Evolutionary conservation across 1,139 yeast genomes (phyloP).

Genomic region (Casaregolazyma suthepensis): DNA sequence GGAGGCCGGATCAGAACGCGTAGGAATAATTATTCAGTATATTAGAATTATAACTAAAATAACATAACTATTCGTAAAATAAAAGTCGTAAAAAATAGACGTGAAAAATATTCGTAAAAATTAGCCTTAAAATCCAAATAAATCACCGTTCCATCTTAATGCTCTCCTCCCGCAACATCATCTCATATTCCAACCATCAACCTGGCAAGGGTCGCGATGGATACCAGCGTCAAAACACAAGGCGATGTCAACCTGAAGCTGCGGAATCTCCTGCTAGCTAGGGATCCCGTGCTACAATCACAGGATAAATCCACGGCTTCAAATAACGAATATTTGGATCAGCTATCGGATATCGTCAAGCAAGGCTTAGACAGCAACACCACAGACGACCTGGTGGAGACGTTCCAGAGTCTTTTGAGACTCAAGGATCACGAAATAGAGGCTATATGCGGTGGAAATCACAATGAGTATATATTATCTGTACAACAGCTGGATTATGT

Average conservation of each 20-base stretch:
- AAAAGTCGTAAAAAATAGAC: too few relatives aligned
- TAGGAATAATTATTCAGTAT: too few relatives aligned
- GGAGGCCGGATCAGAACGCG: not conserved
- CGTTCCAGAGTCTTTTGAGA: constrained; percentile 51
- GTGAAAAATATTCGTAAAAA: too few relatives aligned
- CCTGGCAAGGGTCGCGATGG: not conserved
- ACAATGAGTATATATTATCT: constrained; percentile 45
- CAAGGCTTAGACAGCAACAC: constrained; percentile 55
- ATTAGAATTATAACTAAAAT: too few relatives aligned
- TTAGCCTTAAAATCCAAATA: too few relatives aligned
- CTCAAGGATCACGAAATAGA: constrained; percentile 62
- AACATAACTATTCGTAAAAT: too few relatives aligned
- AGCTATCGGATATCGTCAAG: constrained; percentile 71
- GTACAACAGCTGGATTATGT: constrained; percentile 55
- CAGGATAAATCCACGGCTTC: constrained; percentile 32
- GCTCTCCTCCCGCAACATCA: not conserved
- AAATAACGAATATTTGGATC: constrained; percentile 64
- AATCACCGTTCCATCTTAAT: too few relatives aligned
- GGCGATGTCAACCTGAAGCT: constrained; percentile 27
- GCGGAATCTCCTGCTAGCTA: constrained; percentile 26
- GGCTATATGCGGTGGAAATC: constrained; percentile 54
- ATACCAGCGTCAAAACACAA: not conserved
- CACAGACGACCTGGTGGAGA: constrained; percentile 50
- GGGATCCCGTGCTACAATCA: constrained; percentile 24
- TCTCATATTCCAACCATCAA: not conserved